Evolutionary conservation across 768 basidiomycete species (phyloP), one percentile per base, ranked within the genome.

Genomic region (Clitopilus hobsonii): DNA sequence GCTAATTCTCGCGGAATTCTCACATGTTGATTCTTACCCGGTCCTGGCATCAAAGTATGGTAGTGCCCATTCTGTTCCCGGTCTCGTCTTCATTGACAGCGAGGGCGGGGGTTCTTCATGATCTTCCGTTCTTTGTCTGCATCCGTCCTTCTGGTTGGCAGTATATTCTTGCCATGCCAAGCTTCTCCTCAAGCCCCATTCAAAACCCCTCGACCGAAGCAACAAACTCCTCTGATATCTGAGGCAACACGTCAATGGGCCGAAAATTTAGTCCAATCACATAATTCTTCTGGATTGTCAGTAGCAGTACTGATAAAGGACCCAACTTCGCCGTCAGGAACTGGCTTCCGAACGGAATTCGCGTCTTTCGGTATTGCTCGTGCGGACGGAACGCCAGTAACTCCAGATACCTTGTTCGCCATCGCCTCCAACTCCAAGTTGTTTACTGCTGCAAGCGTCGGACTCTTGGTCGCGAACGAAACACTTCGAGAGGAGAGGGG

Each of bases 361-460:
- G 70, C 69, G 0, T 69, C 68, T 1, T 75, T 71, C 58, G 75
- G 77, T 2, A 56, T 63, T 14, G 74, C 73, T 8, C 59, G 67
- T 5, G 68, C 57, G 0, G 67, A 71, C 27, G 70, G 69, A 1
- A 55, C 69, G 0, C 72, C 71, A 6, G 65, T 77, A 1, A 75
- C 72, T 0, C 74, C 74, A 0, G 74, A 77, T 55, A 73, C 77
- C 1, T 52, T 78, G 4, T 77, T 76, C 52, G 73, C 73, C 4
- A 75, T 78, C 54, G 76, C 75, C 18, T 76, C 74, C 0, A 74
- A 76, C 61, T 72, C 69, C 67, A 76, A 77, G 58, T 64, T 76
- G 1, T 76, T 77, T 52, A 62, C 73, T 2, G 63, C 75, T 1
- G 54, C 71, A 20, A 71, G 73, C 0, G 67, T 72, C 0, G 76